Evolutionary conservation across 2,329 filamentous ascomycete species (phyloP), one percentile per base, ranked within the genome.

Genomic region (Ophiosphaerella herpotricha): DNA sequence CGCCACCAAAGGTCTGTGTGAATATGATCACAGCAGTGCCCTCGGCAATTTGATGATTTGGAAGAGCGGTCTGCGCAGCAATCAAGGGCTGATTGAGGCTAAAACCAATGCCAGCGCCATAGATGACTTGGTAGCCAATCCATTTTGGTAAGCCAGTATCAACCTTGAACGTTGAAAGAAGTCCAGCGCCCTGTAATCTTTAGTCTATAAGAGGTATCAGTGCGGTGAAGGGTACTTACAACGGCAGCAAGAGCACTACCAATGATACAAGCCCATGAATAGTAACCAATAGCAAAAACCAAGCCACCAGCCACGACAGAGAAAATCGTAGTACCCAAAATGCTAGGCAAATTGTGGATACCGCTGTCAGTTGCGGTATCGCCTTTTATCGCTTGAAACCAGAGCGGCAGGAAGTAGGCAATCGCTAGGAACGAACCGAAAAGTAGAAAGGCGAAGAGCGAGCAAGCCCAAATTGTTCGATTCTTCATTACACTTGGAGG

Each of bases 91-190:
- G 42, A 16, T 49, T 43, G 12, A 46, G 34, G 18, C 33, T 39
- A 18, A 49, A 29, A 13, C 51, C 51, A 14, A 21, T 7, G 7
- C 51, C 51, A 13, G 21, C 35, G 1, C 78, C 78, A 5, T 68
- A 38, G 1, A 80, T 46, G 14, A 75, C 67, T 45, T 80, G 77
- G 55, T 75, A 80, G 11, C 78, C 78, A 23, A 78, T 75, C 77
- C 76, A 79, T 34, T 70, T 61, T 1, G 55, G 63, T 1, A 63
- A 57, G 0, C 64, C 49, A 4, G 75, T 75, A 34, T 60, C 50
- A 2, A 73, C 56, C 7, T 67, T 54, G 7, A 77, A 63, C 0
- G 73, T 78, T 13, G 71, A 74, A 7, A 79, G 52, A 3, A 80
- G 66, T 1, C 78, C 78, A 14, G 61, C 62, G 7, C 67, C 74